Percentiles rank a stretch among this genome's conserved stretches.
Evolutionary conservation across 148 eudicot genomes (phyloP).

Genomic region (Rhododendron ferrugineum): DNA sequence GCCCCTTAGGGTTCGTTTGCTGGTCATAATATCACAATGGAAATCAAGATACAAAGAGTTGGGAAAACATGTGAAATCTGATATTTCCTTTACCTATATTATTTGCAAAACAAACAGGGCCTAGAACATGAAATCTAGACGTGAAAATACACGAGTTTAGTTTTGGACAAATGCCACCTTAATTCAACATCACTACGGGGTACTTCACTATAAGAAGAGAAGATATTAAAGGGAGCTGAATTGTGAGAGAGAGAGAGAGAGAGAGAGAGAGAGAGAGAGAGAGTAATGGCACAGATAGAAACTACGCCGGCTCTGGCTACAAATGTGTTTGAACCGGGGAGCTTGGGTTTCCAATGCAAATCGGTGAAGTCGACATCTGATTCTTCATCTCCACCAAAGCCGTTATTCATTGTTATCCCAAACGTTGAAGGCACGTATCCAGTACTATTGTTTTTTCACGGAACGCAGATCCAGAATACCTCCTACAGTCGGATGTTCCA

Average conservation of each 20-base stretch:
- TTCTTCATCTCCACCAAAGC: constrained; percentile 4
- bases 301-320: background rate
- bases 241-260: background rate
- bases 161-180: background rate
- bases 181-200: background rate
- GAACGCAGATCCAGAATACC: constrained; percentile 4
- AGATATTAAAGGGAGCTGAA: background rate
- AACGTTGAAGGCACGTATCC: constrained; percentile 18
- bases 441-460: constrained; percentile 22
- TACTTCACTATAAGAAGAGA: background rate
- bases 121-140: no score
- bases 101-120: no score
- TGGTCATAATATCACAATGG: no score
- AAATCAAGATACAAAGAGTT: no score
- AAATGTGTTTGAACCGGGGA: background rate
- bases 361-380: background rate
- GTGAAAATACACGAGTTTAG: no score
- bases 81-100: no score
- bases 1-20: no score
- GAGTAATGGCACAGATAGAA: background rate
- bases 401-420: constrained; percentile 22
- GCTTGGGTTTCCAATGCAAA: background rate
- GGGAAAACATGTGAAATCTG: no score
- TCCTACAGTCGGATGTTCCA: constrained; percentile 18
- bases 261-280: background rate